These are phyloP conservation scores for Crotalaria pallida DNA, from an alignment of 306 rosid genomes.

Conservation along the genomic window DNA sequence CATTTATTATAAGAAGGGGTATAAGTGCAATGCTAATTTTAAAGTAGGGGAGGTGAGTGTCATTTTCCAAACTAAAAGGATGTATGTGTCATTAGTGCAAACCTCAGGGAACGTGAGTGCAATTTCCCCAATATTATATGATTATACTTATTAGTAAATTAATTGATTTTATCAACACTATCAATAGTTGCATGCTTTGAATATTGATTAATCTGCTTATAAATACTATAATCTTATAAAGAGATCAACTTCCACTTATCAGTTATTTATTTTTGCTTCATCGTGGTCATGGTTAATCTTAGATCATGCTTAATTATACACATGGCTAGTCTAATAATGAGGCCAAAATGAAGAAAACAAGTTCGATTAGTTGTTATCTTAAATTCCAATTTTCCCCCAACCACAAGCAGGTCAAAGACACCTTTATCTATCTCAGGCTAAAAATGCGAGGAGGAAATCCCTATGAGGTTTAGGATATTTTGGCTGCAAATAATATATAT, in stretches of 20 bases:
- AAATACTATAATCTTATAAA: neutral
- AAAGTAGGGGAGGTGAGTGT: too few species aligned
- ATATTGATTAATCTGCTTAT: neutral
- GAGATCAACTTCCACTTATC: neutral
- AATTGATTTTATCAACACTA: too few species aligned
- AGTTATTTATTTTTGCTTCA: neutral
- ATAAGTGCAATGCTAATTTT: too few species aligned
- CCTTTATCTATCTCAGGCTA: neutral
- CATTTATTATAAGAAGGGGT: too few species aligned
- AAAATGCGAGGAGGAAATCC: constrained; percentile 11
- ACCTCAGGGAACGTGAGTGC: too few species aligned
- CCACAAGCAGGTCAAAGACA: constrained; percentile 25
- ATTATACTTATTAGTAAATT: too few species aligned
- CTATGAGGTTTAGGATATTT: constrained; percentile 14
- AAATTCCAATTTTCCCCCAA: constrained; percentile 25
- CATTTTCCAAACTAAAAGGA: too few species aligned
- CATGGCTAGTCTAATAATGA: neutral
- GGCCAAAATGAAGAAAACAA: neutral
- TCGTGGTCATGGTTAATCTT: neutral
- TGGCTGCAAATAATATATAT: constrained; percentile 6
- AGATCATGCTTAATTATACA: neutral
- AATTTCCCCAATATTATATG: too few species aligned
- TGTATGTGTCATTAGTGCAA: too few species aligned
- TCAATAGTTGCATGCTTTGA: neutral
- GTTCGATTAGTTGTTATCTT: constrained; percentile 16